These are phyloP conservation scores for Phytophthora ohioensis DNA, from an alignment of 352 stramenopile genomes.

Conservation along the genomic window DNA sequence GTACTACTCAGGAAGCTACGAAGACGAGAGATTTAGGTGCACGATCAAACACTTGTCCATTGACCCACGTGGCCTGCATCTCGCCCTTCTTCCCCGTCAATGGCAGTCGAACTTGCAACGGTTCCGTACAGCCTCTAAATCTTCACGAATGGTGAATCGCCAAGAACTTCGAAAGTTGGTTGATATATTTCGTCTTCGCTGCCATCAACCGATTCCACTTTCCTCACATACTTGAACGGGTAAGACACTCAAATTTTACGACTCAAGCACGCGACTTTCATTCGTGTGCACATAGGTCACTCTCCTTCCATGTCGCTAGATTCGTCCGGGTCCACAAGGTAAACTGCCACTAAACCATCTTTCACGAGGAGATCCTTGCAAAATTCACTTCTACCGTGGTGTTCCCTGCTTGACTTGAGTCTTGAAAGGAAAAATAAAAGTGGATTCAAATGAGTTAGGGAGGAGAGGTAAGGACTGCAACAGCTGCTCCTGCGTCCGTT, in stretches of 20 bases:
- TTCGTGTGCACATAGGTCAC: slow-evolving; percentile 34
- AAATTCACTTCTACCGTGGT: no score
- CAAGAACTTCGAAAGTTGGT: slow-evolving; percentile 29
- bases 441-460: no score
- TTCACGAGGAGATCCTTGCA: no score
- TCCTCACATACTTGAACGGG: slow-evolving; percentile 36
- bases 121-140: slow-evolving; percentile 41
- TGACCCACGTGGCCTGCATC: slow-evolving; percentile 61
- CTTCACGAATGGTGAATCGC: slow-evolving; percentile 43
- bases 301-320: slow-evolving; percentile 15
- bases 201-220: slow-evolving; percentile 11
- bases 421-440: no score
- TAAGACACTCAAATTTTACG: slow-evolving; percentile 34
- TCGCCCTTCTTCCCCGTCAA: slow-evolving; percentile 36
- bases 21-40: slow-evolving; percentile 52
- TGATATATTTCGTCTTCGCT: background rate
- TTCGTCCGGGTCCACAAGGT: slow-evolving; percentile 17
- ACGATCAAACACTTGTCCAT: slow-evolving; percentile 46
- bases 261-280: slow-evolving; percentile 15
- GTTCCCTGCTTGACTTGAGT: no score
- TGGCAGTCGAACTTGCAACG: slow-evolving; percentile 49
- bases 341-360: slow-evolving; percentile 26
- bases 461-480: no score
- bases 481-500: no score
- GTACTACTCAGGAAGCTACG: slow-evolving; percentile 49